These are phyloP conservation scores for Populus tremula DNA, from an alignment of 345 rosid species.

Conservation along the genomic window DNA sequence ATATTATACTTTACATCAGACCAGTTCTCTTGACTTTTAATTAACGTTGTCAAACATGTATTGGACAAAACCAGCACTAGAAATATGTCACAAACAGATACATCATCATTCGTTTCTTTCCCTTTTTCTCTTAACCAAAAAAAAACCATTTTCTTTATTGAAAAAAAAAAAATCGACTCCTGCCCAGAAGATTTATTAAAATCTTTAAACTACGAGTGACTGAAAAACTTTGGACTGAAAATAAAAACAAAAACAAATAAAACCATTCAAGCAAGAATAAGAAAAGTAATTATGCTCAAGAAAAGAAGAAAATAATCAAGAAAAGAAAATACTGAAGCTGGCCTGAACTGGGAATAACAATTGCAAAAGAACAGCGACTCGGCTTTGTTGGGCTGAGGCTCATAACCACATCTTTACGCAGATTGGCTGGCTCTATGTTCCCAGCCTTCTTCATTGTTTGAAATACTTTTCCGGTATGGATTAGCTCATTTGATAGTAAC, in stretches of 20 bases:
- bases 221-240: neutral
- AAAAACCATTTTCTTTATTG: neutral
- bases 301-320: neutral
- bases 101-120: neutral
- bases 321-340: neutral
- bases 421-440: neutral
- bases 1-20: neutral
- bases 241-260: neutral
- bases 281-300: neutral
- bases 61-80: conserved; percentile 5
- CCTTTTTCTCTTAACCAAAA: neutral
- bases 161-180: neutral
- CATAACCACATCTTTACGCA: conserved; percentile 19
- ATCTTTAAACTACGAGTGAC: conserved; percentile 3
- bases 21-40: conserved; percentile 2
- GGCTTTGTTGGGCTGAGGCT: conserved; percentile 17
- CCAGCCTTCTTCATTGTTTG: neutral
- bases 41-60: neutral
- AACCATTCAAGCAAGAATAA: neutral
- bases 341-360: conserved; percentile 26
- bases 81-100: neutral
- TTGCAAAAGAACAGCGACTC: conserved; percentile 14
- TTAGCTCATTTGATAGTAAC: conserved; percentile 8
- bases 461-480: neutral
- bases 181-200: conserved; percentile 25